Percentiles rank a stretch among this genome's conserved stretches.
These are phyloP conservation scores for Colletotrichum godetiae DNA, from an alignment of 2,329 filamentous ascomycete species.

Conservation along the genomic window DNA sequence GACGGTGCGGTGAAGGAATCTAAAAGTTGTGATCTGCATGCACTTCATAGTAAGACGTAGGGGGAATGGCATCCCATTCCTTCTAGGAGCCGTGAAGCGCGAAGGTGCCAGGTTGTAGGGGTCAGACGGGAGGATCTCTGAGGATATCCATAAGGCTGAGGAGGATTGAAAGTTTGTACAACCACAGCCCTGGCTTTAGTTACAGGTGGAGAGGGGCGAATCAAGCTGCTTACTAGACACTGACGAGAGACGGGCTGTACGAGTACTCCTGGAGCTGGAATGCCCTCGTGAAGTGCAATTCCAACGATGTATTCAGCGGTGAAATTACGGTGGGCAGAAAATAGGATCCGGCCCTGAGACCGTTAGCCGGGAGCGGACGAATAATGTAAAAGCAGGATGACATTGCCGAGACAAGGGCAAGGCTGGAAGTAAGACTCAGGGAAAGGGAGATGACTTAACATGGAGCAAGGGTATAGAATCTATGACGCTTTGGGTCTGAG, in stretches of 20 bases:
- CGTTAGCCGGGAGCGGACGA: neutral
- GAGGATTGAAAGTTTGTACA: neutral
- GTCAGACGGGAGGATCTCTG: neutral
- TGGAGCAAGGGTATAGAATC: neutral
- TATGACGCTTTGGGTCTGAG: neutral
- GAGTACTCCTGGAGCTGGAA: neutral
- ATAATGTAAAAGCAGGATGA: neutral
- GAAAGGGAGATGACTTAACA: neutral
- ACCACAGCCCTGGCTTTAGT: neutral
- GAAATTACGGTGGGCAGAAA: neutral
- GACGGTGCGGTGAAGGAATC: neutral
- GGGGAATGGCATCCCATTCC: too few relatives aligned
- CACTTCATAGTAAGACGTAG: neutral
- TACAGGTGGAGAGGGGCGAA: neutral
- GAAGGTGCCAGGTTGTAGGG: neutral
- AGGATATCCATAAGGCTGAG: constrained; percentile 3
- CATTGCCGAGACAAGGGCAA: neutral
- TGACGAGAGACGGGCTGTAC: neutral
- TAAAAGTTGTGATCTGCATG: neutral
- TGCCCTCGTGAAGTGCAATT: neutral
- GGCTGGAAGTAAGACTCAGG: neutral
- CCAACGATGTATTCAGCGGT: neutral
- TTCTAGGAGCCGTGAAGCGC: neutral
- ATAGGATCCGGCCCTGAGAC: neutral
- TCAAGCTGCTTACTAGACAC: neutral